A percentile compares a stretch with the other conserved stretches of the same genome.
phyloP scores from a whole-genome alignment of 805 yeast species.

The Nadsonia fulvescens region DNA sequence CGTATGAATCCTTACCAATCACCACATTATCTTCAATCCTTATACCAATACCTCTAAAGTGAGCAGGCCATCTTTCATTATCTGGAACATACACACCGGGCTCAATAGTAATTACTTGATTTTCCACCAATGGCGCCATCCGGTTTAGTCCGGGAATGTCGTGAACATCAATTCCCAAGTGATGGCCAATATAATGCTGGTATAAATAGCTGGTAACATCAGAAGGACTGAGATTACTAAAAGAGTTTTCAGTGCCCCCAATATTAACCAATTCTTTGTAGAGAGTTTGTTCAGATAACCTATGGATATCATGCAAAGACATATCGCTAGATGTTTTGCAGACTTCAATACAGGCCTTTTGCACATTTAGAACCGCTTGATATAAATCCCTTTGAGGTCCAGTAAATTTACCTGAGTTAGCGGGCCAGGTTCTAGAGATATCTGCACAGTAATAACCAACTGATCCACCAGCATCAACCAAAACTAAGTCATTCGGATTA shows the following conservation, averaged over 20 bases:
- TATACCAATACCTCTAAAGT: constrained; percentile 76
- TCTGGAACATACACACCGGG: constrained; percentile 89
- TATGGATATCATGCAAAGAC: constrained; percentile 62
- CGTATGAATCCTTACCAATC: constrained; percentile 41
- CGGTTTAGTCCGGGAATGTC: constrained; percentile 26
- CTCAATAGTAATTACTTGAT: constrained; percentile 85
- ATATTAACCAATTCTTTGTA: constrained; percentile 48
- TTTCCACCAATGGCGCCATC: constrained; percentile 31
- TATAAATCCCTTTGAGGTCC: constrained; percentile 72
- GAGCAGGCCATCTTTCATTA: constrained; percentile 50
- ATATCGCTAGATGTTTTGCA: constrained; percentile 37
- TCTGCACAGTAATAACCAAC: constrained; percentile 91
- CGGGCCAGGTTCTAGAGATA: constrained; percentile 94
- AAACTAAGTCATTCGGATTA: constrained; percentile 59
- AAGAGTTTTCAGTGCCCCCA: constrained; percentile 33
- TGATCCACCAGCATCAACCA: constrained; percentile 90
- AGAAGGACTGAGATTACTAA: no score
- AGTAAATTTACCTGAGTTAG: constrained; percentile 38
- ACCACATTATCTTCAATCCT: constrained; percentile 92
- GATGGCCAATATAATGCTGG: constrained; percentile 94
- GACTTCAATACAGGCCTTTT: constrained; percentile 54
- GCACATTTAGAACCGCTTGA: constrained; percentile 72
- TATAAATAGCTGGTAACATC: constrained; percentile 42
- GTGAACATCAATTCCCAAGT: constrained; percentile 71
- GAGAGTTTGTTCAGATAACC: constrained; percentile 40